Base-by-base conservation (phyloP, 1,284 basidiomycete genomes). In the Ustilago cynodontis region DNA sequence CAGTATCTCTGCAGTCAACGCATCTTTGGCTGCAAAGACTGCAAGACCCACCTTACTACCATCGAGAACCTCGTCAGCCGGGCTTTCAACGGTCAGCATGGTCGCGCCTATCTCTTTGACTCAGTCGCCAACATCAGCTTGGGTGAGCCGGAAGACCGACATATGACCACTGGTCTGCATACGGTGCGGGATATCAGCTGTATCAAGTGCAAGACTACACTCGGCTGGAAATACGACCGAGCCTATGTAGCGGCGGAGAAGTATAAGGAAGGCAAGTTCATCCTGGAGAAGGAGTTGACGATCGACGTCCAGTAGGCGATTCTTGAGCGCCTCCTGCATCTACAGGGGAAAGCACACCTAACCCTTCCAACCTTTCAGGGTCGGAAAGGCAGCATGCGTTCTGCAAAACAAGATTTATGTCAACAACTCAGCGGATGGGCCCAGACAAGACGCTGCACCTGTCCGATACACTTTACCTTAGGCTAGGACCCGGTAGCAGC, bases 241-340 rank as follows among this genome's bases (percentile, higher is more conserved):
- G 96, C 96, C 7, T 98, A 92, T 85, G 94, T 97, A 83, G 84
- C 89, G 9, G 89, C 90, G 14, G 95, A 99, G 89, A 94, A 93
- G 87, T 99, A 99, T 90, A 99, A 99, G 86, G 96, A 99, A 88
- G 94, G 94, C 86, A 95, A 95, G 88, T 98, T 91, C 86, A 98
- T 99, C 86, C 92, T 99, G 67, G 96, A 99, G 87, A 92, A 93
- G 83, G 72, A 76, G 49, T 65, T 78, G 18, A 80, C 77, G n/a
- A 63, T 63, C 45, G 80, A 82, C 22, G 79, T 81, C 8, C 64
- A 77, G 26, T 81, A 55, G 49, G 10, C 24, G 39, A n/a, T 9
- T 54, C 13, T 2, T 43, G 6, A 1, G 7, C 20, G 20, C 18
- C n/a, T 11, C 18, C n/a, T 43, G 7, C 41, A 11, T 11, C 11